Conservation (phyloP, 805 yeast genomes). For the Suhomyces pyralidae region DNA sequence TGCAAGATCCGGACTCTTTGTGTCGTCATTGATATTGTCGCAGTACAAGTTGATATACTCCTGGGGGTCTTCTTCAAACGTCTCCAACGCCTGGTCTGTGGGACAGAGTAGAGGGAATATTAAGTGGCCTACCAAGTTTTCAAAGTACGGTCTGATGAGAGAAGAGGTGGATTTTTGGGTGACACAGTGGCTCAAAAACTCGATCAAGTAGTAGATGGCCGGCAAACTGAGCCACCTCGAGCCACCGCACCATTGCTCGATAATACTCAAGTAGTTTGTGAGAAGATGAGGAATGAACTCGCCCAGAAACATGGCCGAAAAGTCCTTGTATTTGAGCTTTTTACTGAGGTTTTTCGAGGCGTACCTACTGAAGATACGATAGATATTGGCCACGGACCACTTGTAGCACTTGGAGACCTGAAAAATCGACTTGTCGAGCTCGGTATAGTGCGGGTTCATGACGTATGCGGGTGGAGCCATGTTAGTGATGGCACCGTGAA, state of each 20-base stretch:
- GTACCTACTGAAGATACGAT: constrained; percentile 68
- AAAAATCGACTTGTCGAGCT: constrained; percentile 55
- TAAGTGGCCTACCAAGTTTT: constrained; percentile 63
- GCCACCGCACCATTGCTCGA: constrained; percentile 70
- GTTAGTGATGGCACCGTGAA: constrained; percentile 67
- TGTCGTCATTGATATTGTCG: constrained; percentile 48
- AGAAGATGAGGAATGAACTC: constrained; percentile 74
- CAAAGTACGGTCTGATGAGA: constrained; percentile 60
- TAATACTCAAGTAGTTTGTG: constrained; percentile 57
- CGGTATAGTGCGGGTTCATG: constrained; percentile 49
- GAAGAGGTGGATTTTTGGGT: constrained; percentile 58
- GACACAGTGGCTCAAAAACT: constrained; percentile 56
- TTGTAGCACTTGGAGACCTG: constrained; percentile 64
- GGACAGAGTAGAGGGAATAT: constrained; percentile 76
- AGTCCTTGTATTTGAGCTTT: constrained; percentile 58
- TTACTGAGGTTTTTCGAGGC: constrained; percentile 48
- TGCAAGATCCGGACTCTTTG: constrained; percentile 70
- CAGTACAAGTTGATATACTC: constrained; percentile 78
- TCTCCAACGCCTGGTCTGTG: constrained; percentile 60
- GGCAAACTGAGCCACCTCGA: constrained; percentile 68
- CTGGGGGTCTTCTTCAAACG: constrained; percentile 82
- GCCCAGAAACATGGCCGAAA: constrained; percentile 50
- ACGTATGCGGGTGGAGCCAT: constrained; percentile 56
- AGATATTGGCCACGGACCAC: constrained; percentile 83
- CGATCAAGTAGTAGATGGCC: constrained; percentile 57